These are phyloP conservation scores for Apiotrichum domesticum DNA, from an alignment of 1,284 basidiomycete genomes.

Conservation along the genomic window DNA sequence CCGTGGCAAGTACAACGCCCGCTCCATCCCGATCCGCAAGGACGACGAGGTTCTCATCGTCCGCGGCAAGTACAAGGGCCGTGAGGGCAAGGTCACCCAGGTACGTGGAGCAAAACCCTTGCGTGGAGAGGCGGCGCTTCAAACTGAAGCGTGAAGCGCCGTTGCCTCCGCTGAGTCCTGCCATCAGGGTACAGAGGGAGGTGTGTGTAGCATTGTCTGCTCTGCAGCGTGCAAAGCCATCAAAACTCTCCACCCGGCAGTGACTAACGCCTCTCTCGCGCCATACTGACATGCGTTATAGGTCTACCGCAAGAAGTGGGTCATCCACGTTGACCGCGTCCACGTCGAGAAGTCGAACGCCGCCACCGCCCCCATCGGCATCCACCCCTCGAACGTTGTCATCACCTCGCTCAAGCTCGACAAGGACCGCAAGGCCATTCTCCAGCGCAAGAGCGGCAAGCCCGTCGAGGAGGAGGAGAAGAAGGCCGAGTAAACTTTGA, in stretches of 20 bases:
- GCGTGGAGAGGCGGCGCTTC: slow-evolving; percentile 5
- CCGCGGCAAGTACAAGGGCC: slow-evolving; percentile 92
- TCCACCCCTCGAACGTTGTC: slow-evolving; percentile 96
- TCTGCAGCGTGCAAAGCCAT: no score
- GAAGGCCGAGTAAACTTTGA: slow-evolving; percentile 34
- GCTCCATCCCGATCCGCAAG: slow-evolving; percentile 93
- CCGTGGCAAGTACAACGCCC: slow-evolving; percentile 82
- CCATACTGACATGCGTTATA: slow-evolving; percentile 32
- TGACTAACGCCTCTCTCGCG: slow-evolving; percentile 3
- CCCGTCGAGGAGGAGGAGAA: slow-evolving; percentile 33
- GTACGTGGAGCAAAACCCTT: slow-evolving; percentile 22
- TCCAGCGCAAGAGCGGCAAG: slow-evolving; percentile 49
- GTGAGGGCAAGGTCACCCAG: slow-evolving; percentile 95
- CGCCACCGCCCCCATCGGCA: slow-evolving; percentile 84
- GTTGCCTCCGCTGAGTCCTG: background rate
- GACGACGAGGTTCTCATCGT: slow-evolving; percentile 98
- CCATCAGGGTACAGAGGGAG: background rate
- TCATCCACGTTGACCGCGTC: slow-evolving; percentile 97
- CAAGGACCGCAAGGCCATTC: slow-evolving; percentile 50
- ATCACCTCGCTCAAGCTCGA: slow-evolving; percentile 76
- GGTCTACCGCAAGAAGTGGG: slow-evolving; percentile 99
- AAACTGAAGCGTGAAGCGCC: slow-evolving; percentile 5
- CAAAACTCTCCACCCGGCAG: background rate
- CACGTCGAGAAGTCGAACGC: slow-evolving; percentile 98
- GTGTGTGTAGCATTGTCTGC: background rate